Percentiles rank a stretch among this genome's conserved stretches.
Evolutionary conservation across 2,329 filamentous ascomycete genomes (phyloP).

Genomic region (Aspergillus sp.): DNA sequence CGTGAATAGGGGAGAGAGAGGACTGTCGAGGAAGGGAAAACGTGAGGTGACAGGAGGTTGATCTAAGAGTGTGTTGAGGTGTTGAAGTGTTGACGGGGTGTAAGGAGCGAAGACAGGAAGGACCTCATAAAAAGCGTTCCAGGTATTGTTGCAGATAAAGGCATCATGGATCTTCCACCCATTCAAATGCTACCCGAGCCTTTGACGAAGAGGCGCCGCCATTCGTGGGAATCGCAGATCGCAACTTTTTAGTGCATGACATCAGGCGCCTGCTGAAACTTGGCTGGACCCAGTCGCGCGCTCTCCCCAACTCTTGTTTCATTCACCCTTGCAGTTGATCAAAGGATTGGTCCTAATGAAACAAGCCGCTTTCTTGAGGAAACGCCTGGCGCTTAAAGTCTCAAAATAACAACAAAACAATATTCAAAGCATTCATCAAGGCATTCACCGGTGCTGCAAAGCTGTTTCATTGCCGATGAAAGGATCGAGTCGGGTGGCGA

Average conservation of each 20-base stretch:
- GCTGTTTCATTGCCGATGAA: neutral
- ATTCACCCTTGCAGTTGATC: neutral
- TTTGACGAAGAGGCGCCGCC: conserved; percentile 6
- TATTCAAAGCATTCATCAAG: neutral
- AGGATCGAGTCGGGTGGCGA: neutral
- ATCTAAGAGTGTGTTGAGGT: neutral
- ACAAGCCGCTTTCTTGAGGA: neutral
- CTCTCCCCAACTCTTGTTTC: neutral
- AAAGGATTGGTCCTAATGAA: conserved; percentile 3
- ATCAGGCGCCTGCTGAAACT: conserved; percentile 40
- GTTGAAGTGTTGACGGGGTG: neutral
- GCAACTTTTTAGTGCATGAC: conserved; percentile 25
- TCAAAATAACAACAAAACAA: conserved; percentile 3
- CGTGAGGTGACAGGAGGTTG: neutral
- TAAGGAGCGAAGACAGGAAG: conserved; percentile 5
- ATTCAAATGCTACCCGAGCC: conserved; percentile 10
- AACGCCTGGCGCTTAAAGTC: conserved; percentile 2
- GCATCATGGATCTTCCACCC: conserved; percentile 10
- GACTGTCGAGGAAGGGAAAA: neutral
- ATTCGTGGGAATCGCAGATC: conserved; percentile 27
- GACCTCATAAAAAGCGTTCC: conserved; percentile 1
- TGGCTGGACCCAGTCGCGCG: conserved; percentile 11
- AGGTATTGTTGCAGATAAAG: conserved; percentile 19
- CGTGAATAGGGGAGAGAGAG: neutral
- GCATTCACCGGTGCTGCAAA: too few species aligned